Evolutionary conservation across 345 rosid genomes (phyloP).

Genomic region (Brassica rapa): DNA sequence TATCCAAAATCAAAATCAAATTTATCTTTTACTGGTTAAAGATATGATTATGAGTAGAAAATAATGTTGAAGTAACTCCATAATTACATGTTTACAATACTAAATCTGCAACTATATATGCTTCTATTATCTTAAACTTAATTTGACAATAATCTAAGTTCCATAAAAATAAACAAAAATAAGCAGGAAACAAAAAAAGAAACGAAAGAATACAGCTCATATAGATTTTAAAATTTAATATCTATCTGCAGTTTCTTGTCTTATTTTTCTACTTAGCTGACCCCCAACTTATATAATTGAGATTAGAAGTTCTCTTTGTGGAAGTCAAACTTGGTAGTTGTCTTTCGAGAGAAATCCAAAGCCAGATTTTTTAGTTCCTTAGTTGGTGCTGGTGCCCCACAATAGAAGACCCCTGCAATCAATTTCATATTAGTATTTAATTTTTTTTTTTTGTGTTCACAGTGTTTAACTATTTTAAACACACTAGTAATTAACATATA

Average conservation of each 20-base stretch:
- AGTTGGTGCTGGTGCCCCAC: slow-evolving; percentile 73
- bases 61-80: neutral
- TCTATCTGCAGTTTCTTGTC: slow-evolving; percentile 21
- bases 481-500: neutral
- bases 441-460: too few species aligned
- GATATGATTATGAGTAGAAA: neutral
- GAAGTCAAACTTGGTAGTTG: slow-evolving; percentile 86
- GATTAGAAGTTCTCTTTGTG: slow-evolving; percentile 83
- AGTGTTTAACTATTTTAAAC: neutral
- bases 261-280: slow-evolving; percentile 13
- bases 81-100: slow-evolving; percentile 28
- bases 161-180: neutral
- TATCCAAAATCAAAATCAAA: neutral
- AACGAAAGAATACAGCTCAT: slow-evolving; percentile 27
- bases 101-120: slow-evolving; percentile 6
- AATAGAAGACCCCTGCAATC: slow-evolving; percentile 86
- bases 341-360: slow-evolving; percentile 72
- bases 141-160: slow-evolving; percentile 1
- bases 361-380: slow-evolving; percentile 71
- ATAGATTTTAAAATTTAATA: slow-evolving; percentile 20
- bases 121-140: slow-evolving; percentile 1
- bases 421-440: slow-evolving; percentile 2
- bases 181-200: neutral
- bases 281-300: neutral
- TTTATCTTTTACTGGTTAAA: slow-evolving; percentile 4